Conservation (phyloP, 495 filamentous ascomycete species). For the Ramalina intermedia region DNA sequence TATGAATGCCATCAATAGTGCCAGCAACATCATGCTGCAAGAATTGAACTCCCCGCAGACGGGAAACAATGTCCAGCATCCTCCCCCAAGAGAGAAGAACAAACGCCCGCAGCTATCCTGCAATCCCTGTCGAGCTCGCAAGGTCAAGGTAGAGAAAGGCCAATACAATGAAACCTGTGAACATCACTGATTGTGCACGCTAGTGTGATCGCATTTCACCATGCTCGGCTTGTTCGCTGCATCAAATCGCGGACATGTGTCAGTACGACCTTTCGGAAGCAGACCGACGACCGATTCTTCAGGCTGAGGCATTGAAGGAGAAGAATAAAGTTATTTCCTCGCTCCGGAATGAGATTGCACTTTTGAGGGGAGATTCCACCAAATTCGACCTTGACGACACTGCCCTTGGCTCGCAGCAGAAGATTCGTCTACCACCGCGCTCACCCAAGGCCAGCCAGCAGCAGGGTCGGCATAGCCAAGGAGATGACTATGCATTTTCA, state of each 20-base stretch:
- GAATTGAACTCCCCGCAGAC: background rate
- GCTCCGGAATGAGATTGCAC: conserved; percentile 14
- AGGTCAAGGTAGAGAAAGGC: conserved; percentile 9
- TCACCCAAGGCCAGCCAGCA: conserved; percentile 4
- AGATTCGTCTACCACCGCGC: conserved; percentile 12
- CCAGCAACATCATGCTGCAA: background rate
- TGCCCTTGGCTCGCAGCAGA: conserved; percentile 2
- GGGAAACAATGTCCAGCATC: background rate
- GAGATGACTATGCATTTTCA: conserved; percentile 28
- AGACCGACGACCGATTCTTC: conserved; percentile 25
- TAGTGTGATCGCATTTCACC: conserved; percentile 35
- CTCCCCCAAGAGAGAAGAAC: conserved; percentile 12
- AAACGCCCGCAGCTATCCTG: conserved; percentile 15
- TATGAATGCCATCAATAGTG: background rate
- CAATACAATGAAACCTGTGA: background rate
- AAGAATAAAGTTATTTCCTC: conserved; percentile 14
- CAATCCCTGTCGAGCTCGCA: conserved; percentile 14
- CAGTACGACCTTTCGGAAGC: conserved; percentile 30
- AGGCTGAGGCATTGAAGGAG: conserved; percentile 21
- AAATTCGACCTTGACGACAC: conserved; percentile 13
- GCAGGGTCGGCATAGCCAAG: conserved; percentile 19
- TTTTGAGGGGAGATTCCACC: conserved; percentile 13
- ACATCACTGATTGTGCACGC: background rate
- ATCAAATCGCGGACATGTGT: conserved; percentile 29
- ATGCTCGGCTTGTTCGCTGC: conserved; percentile 31